Base-by-base conservation (phyloP, 768 basidiomycete species). In the Serendipita sp. region DNA sequence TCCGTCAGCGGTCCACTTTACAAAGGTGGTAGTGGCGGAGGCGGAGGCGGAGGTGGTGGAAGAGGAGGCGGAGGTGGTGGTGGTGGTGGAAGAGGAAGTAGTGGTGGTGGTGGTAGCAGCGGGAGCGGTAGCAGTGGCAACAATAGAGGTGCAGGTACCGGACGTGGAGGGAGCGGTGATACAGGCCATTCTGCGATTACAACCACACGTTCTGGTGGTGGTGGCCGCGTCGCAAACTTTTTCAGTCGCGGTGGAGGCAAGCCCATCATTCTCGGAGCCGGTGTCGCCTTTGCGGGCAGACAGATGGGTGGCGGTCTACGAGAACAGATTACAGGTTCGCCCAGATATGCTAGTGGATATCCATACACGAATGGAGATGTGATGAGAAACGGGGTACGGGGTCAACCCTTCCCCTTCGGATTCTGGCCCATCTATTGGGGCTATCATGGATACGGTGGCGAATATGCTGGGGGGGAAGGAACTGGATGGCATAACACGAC, bases 341-440 rank as follows among this genome's bases (percentile, higher is more conserved):
- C 83, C 35, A 66, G 70, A 2, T 85, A 84, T 66, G 85, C 84
- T 3, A 85, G 83, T 67, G 85, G 85, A 2, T 85, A 86, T 69
- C 63, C 63, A 3, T 46, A 46, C 44, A 18, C 44, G 18, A 18
- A 46, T 11, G 11, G 18, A 11, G 44, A 46, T 46, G 18, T 18
- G 13, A 30, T 23, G 11, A 11, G 44, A 13, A 11, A 18, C 44
- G 44, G 44, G 11, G 44, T 46, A 11, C 18, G 18, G 13, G 44
- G 44, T 46, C 44, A 46, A 18, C 44, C 52, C 23, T 23, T 23
- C 1, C 23, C 23, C 23, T 23, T 23, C 1, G 23, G 23, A 23
- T 23, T 23, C 23, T 11, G 23, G 11, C 52, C 52, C 16, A 54
- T 54, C 13, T 54, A 54, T 30, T 54, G 52, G 52, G 52, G 15